Conservation (phyloP, 1,284 basidiomycete genomes). For the Garcileccinum viscosum region DNA sequence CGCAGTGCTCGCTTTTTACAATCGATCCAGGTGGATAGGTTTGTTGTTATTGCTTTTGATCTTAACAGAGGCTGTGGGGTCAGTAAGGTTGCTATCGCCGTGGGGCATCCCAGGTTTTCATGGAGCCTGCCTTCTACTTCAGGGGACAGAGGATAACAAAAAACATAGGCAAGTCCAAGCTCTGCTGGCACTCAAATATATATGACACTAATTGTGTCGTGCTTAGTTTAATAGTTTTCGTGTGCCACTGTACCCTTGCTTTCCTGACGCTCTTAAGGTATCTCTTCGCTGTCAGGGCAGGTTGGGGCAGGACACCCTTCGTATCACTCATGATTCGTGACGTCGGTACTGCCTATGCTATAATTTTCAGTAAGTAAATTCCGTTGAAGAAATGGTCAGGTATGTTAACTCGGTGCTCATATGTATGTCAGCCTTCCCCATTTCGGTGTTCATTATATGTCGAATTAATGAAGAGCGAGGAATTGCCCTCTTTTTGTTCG, state of each 20-base stretch:
- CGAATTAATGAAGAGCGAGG: constrained; percentile 11
- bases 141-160: not conserved
- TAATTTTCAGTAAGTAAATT: constrained; percentile 12
- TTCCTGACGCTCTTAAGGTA: constrained; percentile 29
- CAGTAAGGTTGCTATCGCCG: constrained; percentile 11
- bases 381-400: not conserved
- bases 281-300: constrained; percentile 8
- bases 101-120: not conserved
- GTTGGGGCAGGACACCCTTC: constrained; percentile 25
- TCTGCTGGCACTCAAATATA: not conserved
- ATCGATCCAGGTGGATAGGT: constrained; percentile 22
- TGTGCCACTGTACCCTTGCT: constrained; percentile 25
- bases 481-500: constrained; percentile 25
- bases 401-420: constrained; percentile 5
- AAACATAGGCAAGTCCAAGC: constrained; percentile 14
- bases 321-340: constrained; percentile 30
- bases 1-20: constrained; percentile 29
- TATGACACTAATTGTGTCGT: not conserved
- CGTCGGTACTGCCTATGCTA: constrained; percentile 15
- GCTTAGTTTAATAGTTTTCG: constrained; percentile 21
- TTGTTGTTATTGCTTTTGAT: constrained; percentile 21
- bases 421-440: constrained; percentile 13
- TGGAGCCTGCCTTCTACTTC: constrained; percentile 20
- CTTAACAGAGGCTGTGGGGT: constrained; percentile 11
- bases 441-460: constrained; percentile 6